A percentile compares a stretch with the other conserved stretches of the same genome.
Evolutionary conservation across 306 rosid species (phyloP).

Genomic region (Trifolium dubium): DNA sequence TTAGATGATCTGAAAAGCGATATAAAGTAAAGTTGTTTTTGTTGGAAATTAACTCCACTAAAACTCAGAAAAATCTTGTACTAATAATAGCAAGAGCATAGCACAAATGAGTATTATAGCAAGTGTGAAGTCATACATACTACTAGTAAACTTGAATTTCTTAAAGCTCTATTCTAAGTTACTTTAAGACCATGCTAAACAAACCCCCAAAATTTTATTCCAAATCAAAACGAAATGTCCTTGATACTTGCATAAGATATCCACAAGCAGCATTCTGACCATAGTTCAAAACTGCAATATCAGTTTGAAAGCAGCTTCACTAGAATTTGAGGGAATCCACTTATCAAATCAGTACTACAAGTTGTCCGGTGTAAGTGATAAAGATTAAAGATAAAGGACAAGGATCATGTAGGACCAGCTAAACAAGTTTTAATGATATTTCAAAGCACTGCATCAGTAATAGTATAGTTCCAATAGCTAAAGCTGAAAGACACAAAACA

Average conservation of each 20-base stretch:
- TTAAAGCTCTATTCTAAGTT: background rate
- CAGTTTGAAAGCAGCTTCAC: too few relatives aligned
- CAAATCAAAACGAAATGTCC: background rate
- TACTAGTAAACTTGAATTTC: background rate
- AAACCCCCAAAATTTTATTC: too few relatives aligned
- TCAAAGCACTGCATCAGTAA: constrained; percentile 10
- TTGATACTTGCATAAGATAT: background rate
- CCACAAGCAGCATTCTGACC: background rate
- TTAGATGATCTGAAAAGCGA: too few relatives aligned
- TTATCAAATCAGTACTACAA: too few relatives aligned
- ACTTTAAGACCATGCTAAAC: background rate
- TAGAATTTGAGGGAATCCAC: too few relatives aligned
- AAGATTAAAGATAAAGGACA: constrained; percentile 4
- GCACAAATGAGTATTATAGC: background rate
- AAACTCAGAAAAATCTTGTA: too few relatives aligned
- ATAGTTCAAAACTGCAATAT: too few relatives aligned
- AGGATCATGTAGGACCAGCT: constrained; percentile 23
- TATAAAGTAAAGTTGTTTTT: too few relatives aligned
- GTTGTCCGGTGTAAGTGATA: background rate
- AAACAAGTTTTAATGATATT: constrained; percentile 23
- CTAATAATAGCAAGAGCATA: too few relatives aligned
- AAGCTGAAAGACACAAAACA: constrained; percentile 31
- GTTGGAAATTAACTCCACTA: too few relatives aligned
- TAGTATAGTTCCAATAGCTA: constrained; percentile 9
- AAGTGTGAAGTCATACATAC: background rate